Percentiles rank a stretch among this genome's conserved stretches.
phyloP scores from a whole-genome alignment of 495 filamentous ascomycete genomes.

The Lasiosphaeria miniovina region DNA sequence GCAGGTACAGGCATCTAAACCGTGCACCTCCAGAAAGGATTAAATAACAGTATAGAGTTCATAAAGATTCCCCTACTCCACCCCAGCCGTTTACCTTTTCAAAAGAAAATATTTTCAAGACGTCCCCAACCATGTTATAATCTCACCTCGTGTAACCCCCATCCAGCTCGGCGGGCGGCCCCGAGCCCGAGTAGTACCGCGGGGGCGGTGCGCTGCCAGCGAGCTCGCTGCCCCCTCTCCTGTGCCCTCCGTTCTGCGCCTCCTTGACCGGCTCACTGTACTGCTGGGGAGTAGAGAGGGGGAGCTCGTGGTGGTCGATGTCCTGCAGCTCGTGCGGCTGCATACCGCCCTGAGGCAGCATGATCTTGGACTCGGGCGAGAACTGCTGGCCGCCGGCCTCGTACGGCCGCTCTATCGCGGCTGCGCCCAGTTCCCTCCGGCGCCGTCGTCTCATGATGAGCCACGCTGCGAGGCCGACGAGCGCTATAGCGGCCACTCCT shows the following conservation, averaged over 20 bases:
- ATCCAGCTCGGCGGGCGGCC: not conserved
- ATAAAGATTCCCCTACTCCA: no score
- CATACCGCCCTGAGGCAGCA: no score
- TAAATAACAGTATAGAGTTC: no score
- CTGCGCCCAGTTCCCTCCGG: not conserved
- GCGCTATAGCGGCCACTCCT: slow-evolving; percentile 5
- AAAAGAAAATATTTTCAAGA: no score
- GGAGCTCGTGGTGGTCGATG: no score
- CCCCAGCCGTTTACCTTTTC: no score
- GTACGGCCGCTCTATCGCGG: not conserved
- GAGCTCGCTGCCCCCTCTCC: not conserved
- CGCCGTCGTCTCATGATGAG: slow-evolving; percentile 1
- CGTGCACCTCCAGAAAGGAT: no score
- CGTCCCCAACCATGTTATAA: no score
- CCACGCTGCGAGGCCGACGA: slow-evolving; percentile 4
- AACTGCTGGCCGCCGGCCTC: not conserved
- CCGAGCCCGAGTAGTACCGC: not conserved
- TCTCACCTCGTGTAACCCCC: not conserved
- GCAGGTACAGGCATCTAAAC: no score
- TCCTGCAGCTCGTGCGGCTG: no score
- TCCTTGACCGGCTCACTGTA: no score
- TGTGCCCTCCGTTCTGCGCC: not conserved
- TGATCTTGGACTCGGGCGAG: not conserved
- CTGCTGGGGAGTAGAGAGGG: no score
- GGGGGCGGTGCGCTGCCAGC: not conserved